Evolutionary conservation across 164 flowering plant genomes (phyloP), one percentile per base, ranked within the genome.

Genomic region (Nymphaea thermarum): DNA sequence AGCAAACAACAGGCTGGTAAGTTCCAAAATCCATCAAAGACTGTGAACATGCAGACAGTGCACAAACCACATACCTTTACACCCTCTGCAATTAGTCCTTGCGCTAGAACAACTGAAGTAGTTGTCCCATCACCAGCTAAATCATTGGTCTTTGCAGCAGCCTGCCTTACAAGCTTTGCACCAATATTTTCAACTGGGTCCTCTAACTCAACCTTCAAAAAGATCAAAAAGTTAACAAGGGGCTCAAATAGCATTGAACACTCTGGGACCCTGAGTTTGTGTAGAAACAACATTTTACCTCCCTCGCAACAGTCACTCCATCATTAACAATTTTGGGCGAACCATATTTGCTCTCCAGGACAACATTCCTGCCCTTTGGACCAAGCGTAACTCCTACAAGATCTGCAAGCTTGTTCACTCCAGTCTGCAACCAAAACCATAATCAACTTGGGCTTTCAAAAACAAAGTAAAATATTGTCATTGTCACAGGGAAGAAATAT

Each of bases 111-210:
- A 75, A 95, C 99, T 43, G 99, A 95, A n/a, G 99, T 92, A 10
- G 99, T 95, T 4, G 99, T 95, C 15, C 99, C 99, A 81, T 95
- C 99, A 68, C 99, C 99, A 81, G 99, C 99, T 78, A 95, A 79
- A 71, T 95, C 99, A 79, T 95, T 95, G 60, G 99, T 95, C 84
- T 92, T 95, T 14, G 99, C 84, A 79, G 99, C 99, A 25, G 99
- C 99, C 77, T 95, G 99, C 66, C 99, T 86, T 67, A 95, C 99
- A 65, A 95, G 76, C 74, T 89, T 92, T 6, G 96, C 99, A 55
- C 99, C 99, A 70, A 95, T 90, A 74, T 95, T 95, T 78, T 95
- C 99, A 43, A 95, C 97, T 11, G 98, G 98, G 63, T 95, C 99
- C 80, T 92, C 99, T 78, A 95, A 78, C 78, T 92, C 98, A 72